Evolutionary conservation across 1,284 basidiomycete genomes (phyloP).

Genomic region (Cutaneotrichosporon cyanovorans): DNA sequence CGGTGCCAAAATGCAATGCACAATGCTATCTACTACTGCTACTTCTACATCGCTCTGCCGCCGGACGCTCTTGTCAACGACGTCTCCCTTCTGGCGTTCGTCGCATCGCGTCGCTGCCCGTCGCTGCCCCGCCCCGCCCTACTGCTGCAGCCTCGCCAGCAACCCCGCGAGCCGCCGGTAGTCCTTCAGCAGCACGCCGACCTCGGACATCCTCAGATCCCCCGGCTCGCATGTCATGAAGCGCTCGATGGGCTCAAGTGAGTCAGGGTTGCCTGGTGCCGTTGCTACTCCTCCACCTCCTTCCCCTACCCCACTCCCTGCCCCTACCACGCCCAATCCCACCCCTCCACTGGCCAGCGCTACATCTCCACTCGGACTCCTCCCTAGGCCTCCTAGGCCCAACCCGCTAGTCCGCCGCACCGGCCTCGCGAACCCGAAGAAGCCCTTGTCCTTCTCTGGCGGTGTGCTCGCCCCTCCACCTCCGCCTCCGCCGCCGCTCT

Average conservation of each 20-base stretch:
- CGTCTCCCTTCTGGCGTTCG: neutral
- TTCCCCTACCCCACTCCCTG: too few species aligned
- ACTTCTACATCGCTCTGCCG: neutral
- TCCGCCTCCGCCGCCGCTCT: too few species aligned
- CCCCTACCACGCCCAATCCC: too few species aligned
- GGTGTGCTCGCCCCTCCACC: neutral
- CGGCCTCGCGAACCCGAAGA: neutral
- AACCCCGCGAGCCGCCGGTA: slow-evolving; percentile 53
- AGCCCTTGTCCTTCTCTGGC: neutral
- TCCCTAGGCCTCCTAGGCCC: too few species aligned
- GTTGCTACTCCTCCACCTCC: too few species aligned
- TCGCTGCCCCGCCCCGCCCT: neutral
- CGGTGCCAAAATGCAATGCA: too few species aligned
- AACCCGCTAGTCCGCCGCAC: neutral
- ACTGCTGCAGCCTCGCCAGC: slow-evolving; percentile 15
- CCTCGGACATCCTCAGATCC: slow-evolving; percentile 66
- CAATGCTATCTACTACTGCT: neutral
- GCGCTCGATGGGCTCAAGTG: slow-evolving; percentile 32
- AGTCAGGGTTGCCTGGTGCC: too few species aligned
- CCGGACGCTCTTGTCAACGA: neutral
- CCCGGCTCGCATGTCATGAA: slow-evolving; percentile 52
- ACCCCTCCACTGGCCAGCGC: too few species aligned
- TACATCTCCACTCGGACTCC: too few species aligned
- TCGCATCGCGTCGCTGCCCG: neutral
- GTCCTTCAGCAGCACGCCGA: slow-evolving; percentile 63